These are phyloP conservation scores for Pichia sp. DNA, from an alignment of 1,139 yeast species.

Conservation along the genomic window DNA sequence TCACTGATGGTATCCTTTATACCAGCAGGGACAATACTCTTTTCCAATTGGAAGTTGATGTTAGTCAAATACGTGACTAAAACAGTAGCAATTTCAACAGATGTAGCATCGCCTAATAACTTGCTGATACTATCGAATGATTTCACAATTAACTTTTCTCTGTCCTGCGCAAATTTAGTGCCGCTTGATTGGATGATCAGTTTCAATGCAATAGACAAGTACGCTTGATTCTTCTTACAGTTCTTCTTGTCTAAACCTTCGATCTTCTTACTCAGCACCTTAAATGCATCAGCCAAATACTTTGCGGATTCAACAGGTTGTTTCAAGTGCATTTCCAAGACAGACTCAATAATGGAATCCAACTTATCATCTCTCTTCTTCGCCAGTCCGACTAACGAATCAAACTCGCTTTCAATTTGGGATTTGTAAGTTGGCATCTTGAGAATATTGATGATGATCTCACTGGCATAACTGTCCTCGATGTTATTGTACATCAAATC, in stretches of 20 bases:
- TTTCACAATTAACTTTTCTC: neutral
- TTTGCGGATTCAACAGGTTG: slow-evolving; percentile 16
- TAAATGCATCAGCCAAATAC: slow-evolving; percentile 7
- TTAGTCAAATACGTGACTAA: slow-evolving; percentile 9
- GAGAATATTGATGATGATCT: slow-evolving; percentile 38
- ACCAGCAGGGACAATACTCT: neutral
- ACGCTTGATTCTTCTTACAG: neutral
- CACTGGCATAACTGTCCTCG: slow-evolving; percentile 13
- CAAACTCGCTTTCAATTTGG: slow-evolving; percentile 43
- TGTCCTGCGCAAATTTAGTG: neutral
- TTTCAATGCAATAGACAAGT: slow-evolving; percentile 2
- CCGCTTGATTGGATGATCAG: slow-evolving; percentile 2
- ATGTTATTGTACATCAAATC: slow-evolving; percentile 34
- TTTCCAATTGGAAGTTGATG: slow-evolving; percentile 2
- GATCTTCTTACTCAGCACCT: neutral
- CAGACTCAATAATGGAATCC: slow-evolving; percentile 19
- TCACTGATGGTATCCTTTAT: slow-evolving; percentile 13
- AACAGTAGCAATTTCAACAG: slow-evolving; percentile 4
- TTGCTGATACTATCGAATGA: neutral
- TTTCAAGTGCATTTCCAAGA: slow-evolving; percentile 19
- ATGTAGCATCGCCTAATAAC: neutral
- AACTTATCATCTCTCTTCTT: slow-evolving; percentile 9
- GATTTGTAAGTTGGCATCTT: slow-evolving; percentile 52
- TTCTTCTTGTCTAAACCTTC: neutral
- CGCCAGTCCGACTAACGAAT: slow-evolving; percentile 30